phyloP scores from a whole-genome alignment of 345 rosid species.

The Eucalyptus globulus region DNA sequence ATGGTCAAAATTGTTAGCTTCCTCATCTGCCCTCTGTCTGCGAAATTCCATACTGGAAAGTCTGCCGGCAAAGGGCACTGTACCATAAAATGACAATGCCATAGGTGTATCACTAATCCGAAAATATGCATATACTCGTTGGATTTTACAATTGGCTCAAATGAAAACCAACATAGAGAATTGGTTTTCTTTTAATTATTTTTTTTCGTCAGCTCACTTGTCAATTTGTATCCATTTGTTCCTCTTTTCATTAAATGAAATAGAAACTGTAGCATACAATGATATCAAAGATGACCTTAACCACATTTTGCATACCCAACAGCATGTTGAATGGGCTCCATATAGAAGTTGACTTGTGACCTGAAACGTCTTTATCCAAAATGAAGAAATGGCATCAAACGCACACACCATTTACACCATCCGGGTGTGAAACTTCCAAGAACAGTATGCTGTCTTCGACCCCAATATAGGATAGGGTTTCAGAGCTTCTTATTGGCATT shows the following conservation, averaged over 20 bases:
- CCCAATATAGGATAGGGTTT: background rate
- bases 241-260: background rate
- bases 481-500: background rate
- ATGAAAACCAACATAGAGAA: background rate
- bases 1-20: background rate
- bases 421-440: background rate
- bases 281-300: background rate
- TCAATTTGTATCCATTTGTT: background rate
- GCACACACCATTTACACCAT: background rate
- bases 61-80: background rate
- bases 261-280: background rate
- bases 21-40: background rate
- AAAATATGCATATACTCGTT: background rate
- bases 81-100: background rate
- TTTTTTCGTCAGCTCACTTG: background rate
- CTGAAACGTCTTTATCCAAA: background rate
- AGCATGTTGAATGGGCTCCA: background rate
- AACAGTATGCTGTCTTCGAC: background rate
- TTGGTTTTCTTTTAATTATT: background rate
- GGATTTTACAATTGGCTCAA: background rate
- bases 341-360: background rate
- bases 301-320: background rate
- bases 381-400: background rate
- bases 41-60: background rate
- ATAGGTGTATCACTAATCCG: background rate